Base-by-base conservation (phyloP, 2,329 filamentous ascomycete genomes). In the Cryphonectria naterciae region DNA sequence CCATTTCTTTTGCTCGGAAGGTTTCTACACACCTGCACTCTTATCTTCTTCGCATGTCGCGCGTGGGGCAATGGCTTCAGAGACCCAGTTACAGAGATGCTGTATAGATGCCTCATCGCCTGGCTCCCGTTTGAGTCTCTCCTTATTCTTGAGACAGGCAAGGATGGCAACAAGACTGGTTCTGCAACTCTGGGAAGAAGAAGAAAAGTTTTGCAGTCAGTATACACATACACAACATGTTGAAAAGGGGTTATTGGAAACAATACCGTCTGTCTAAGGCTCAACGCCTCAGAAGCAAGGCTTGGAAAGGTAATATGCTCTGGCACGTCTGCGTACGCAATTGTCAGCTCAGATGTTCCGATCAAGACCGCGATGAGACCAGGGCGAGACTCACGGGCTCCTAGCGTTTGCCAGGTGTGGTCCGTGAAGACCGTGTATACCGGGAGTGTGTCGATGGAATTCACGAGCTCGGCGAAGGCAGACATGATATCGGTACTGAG, bases 131-230 rank as follows among this genome's bases (percentile, higher is more conserved):
- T 41, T 19, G 35, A 67, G 49, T n/a, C 41, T 65, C 8, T 13
- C 43, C 41, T 65, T 61, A 49, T 43, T 49, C 67, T 65, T 71
- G 25, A 73, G 61, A n/a, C 64, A 67, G 46, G 67, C 64, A 35
- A 71, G 69, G 28, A 68, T 39, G 15, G 60, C 67, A 52, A 73
- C 32, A 46, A 71, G 64, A 17, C 66, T 54, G 46, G 66, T 35
- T 28, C 60, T 61, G n/a, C 25, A 32, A 56, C 61, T 37, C 71
- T 72, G 28, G 3, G 3, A 11, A 41, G 41, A 25, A 32, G 22
- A 28, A 13, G 2, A 11, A 41, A 32, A 46, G 43, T 19, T 49
- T 54, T n/a, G 28, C 10, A 35, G 5, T 70, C 28, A 70, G 68
- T 69, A 54, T 41, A n/a, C 19, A 28, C 25, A 19, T 49, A 22